Evolutionary conservation across 129 eudicot genomes (phyloP), one percentile per base, ranked within the genome.

Genomic region (Oenanthe sinensis): DNA sequence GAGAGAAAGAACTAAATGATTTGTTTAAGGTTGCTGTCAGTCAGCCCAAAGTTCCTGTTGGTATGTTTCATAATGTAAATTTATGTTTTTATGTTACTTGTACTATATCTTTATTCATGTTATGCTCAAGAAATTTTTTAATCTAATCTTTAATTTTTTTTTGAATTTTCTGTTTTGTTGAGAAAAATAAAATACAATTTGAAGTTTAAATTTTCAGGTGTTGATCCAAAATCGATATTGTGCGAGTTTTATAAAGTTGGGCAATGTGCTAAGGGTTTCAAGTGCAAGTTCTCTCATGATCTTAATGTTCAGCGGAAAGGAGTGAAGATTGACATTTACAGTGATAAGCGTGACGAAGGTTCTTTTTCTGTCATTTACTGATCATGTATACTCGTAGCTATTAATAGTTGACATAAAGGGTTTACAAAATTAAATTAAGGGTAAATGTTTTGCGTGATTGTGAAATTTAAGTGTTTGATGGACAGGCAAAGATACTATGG

Each of bases 181-280:
- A 45, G 48, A 12, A 26, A 49, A 15, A 15, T 3, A 60, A 26
- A 58, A 44, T 46, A 8, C 17, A 28, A 24, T 72, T 55, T 62
- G 74, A 74, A 62, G 78, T 33, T 67, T 76, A 22, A n/a, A 2
- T 82, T 52, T 43, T 80, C 85, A 93, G 98, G 98, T 77, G 96
- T 90, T 81, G 98, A 93, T 89, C 96, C 98, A 48, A 93, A 90
- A 84, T 93, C 98, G 7, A 87, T 90, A 76, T 72, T 93, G 46
- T 90, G 98, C 3, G 98, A 93, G 89, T 90, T 87, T 76, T 93
- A 82, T 77, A 93, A 93, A 81, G 94, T 80, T 50, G 98, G 98
- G 77, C 98, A 93, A 76, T 93, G 97, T 87, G 90, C 96, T 26
- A 93, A 93, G 84, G 97, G 98, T 75, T 93, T 93, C 81, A 93